phyloP scores from a whole-genome alignment of 2,329 filamentous ascomycete species.

The Thelonectria blattea region DNA sequence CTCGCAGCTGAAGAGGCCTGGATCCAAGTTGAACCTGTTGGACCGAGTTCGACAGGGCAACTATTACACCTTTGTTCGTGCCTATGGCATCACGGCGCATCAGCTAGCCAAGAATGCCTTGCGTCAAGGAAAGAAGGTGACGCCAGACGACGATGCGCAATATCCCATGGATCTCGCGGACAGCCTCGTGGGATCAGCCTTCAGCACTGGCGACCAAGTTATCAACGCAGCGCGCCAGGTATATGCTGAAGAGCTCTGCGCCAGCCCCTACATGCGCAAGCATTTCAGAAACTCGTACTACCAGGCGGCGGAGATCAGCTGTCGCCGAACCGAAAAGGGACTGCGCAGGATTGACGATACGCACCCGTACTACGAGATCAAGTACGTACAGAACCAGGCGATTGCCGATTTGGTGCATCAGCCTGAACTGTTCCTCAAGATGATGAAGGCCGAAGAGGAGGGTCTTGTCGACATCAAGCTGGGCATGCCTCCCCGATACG shows the following conservation, averaged over 20 bases:
- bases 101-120: conserved; percentile 87
- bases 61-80: conserved; percentile 81
- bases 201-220: conserved; percentile 76
- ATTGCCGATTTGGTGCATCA: conserved; percentile 80
- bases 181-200: conserved; percentile 73
- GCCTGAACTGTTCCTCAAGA: conserved; percentile 91
- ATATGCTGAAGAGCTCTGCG: conserved; percentile 88
- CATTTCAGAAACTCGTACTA: conserved; percentile 86
- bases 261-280: conserved; percentile 88
- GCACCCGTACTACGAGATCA: conserved; percentile 96
- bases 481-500: conserved; percentile 74
- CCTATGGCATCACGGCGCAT: conserved; percentile 89
- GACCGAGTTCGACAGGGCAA: conserved; percentile 84
- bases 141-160: conserved; percentile 82
- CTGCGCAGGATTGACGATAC: conserved; percentile 92
- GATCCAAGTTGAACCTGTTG: conserved; percentile 79
- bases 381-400: conserved; percentile 91
- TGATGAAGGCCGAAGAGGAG: conserved; percentile 96
- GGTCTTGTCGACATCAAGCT: conserved; percentile 87
- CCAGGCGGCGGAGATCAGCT: conserved; percentile 82
- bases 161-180: conserved; percentile 89
- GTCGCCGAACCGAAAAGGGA: conserved; percentile 91
- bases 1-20: conserved; percentile 77
- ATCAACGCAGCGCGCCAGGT: conserved; percentile 82
- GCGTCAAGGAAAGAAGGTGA: conserved; percentile 76